Conservation (phyloP, 2,329 filamentous ascomycete species). For the Monosporascus sp. region DNA sequence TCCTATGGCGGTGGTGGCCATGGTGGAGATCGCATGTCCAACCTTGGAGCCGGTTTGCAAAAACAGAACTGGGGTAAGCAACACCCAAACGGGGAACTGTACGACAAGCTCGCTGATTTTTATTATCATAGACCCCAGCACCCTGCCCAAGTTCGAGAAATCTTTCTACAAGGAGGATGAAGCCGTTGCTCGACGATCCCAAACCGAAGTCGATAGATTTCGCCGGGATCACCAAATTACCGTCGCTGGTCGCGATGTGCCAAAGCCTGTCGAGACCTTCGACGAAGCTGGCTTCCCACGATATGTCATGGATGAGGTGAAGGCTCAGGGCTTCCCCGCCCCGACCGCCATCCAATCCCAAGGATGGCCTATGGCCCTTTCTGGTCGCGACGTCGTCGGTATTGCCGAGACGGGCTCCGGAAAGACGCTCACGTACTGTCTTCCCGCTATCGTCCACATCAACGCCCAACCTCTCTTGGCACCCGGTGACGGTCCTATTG, state of each 20-base stretch:
- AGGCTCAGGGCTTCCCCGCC: constrained; percentile 90
- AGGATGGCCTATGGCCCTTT: constrained; percentile 98
- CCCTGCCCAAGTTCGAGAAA: constrained; percentile 96
- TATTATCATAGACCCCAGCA: constrained; percentile 57
- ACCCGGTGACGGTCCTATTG: constrained; percentile 92
- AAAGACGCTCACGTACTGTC: constrained; percentile 97
- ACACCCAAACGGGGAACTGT: not conserved
- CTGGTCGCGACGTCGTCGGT: constrained; percentile 96
- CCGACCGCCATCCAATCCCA: constrained; percentile 97
- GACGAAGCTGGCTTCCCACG: constrained; percentile 95
- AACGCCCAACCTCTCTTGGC: constrained; percentile 96
- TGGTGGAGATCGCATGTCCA: constrained; percentile 87
- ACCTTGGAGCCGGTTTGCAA: constrained; percentile 82
- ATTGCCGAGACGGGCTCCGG: constrained; percentile 98
- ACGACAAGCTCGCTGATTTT: constrained; percentile 21
- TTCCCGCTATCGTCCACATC: constrained; percentile 98
- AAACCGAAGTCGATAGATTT: constrained; percentile 81
- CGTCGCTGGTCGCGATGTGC: constrained; percentile 72
- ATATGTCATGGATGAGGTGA: constrained; percentile 98
- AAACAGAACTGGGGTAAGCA: constrained; percentile 81
- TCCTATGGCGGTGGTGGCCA: constrained; percentile 40
- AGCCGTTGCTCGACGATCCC: constrained; percentile 67
- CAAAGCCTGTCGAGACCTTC: constrained; percentile 93
- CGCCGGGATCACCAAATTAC: constrained; percentile 81
- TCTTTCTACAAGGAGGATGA: constrained; percentile 97